phyloP scores from a whole-genome alignment of 257 asterid species.

The Schizonepeta tenuifolia region DNA sequence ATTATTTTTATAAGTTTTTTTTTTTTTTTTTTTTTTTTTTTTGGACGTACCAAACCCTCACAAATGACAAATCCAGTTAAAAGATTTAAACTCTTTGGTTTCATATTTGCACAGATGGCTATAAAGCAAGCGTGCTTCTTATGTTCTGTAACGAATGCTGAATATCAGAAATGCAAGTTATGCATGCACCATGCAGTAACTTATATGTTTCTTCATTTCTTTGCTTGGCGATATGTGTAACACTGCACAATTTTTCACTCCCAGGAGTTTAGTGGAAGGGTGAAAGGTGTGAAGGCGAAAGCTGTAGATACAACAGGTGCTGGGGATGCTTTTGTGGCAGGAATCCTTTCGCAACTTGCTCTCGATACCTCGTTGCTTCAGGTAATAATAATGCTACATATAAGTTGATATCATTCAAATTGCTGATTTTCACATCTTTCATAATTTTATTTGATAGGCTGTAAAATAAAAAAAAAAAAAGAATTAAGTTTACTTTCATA shows the following conservation, averaged over 20 bases:
- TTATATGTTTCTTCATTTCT: background rate
- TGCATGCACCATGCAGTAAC: background rate
- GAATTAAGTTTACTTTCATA: background rate
- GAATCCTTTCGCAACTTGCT: conserved; percentile 79
- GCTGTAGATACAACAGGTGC: conserved; percentile 96
- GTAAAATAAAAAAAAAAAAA: background rate
- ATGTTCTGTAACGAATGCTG: background rate
- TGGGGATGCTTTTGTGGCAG: conserved; percentile 99
- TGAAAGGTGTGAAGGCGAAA: conserved; percentile 80
- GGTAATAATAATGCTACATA: conserved; percentile 44
- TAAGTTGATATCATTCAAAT: background rate
- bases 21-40: too few relatives aligned
- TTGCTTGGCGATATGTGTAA: background rate
- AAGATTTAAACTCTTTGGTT: too few relatives aligned
- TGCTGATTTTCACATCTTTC: background rate
- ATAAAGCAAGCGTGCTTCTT: background rate
- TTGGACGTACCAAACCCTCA: too few relatives aligned
- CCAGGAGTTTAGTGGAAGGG: conserved; percentile 93
- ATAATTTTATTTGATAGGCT: background rate
- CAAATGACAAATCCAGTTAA: too few relatives aligned
- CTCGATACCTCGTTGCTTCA: conserved; percentile 68
- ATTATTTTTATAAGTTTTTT: too few relatives aligned
- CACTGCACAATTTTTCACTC: conserved; percentile 10
- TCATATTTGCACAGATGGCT: too few relatives aligned
- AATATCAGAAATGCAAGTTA: conserved; percentile 5